Base-by-base conservation (phyloP, 73 alveolate genomes). In the Durusdinium trenchii region DNA sequence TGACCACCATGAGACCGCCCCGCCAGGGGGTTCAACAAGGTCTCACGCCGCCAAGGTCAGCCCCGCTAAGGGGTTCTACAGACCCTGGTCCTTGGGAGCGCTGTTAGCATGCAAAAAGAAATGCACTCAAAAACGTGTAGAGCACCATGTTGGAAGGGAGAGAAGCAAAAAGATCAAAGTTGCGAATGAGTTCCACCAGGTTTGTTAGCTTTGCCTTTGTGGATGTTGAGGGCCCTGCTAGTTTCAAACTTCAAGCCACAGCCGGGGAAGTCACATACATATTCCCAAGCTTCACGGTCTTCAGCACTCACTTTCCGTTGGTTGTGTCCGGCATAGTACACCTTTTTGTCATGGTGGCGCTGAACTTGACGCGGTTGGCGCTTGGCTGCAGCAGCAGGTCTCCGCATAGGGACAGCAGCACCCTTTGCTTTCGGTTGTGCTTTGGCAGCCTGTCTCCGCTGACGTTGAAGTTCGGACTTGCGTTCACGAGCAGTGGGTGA, bases 31-130 rank as follows among this genome's bases (percentile, higher is more conserved):
- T 81, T 30, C 92, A 46, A 28, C 45, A n/a, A 46, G 92, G 71
- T 69, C 92, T 69, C 69, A 67, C 52, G 46, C 40, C 52, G 40
- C 71, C 89, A 79, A 54, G 47, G 92, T 73, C 52, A 12, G 92
- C 92, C 92, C 71, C 92, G 92, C 92, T 18, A 43, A 81, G 92
- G 71, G 92, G 92, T 81, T 46, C 92, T 81, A 47, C 40, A 26
- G 57, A 40, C 57, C 47, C 92, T 1, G n/a, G 89, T 16, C 89
- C 12, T 64, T 42, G 12, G 45, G 9, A 64, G 12, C 45, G 23
- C 45, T 64, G 23, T 12, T 57, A 35, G 38, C 20, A 78, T 16
- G 3, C 40, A 4, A n/a, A 10, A 18, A 78, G 10, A 36, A 78
- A 42, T 16, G 28, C 87, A 40, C 42, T 3, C 61, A 42, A 78